Evolutionary conservation across 2,329 filamentous ascomycete genomes (phyloP).

Genomic region (Diaporthe capsici): DNA sequence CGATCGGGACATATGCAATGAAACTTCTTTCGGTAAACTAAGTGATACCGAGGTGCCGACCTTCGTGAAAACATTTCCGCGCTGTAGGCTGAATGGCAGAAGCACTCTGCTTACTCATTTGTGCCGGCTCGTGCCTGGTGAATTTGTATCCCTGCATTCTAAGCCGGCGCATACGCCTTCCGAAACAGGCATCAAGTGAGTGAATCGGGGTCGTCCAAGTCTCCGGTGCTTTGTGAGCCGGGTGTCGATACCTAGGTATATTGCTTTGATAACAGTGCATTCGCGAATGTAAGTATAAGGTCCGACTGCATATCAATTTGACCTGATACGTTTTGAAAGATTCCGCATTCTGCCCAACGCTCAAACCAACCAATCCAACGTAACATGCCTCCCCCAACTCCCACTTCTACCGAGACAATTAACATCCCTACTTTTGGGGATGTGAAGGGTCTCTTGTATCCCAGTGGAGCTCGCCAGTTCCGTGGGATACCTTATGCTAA

Average conservation of each 20-base stretch:
- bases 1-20: not conserved
- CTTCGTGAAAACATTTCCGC: not conserved
- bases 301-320: no score
- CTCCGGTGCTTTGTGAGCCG: not conserved
- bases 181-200: not conserved
- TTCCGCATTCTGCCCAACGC: not conserved
- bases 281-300: not conserved
- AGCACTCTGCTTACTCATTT: not conserved
- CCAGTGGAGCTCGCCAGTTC: conserved; percentile 18
- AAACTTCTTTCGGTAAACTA: not conserved
- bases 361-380: not conserved
- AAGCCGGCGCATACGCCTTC: conserved; percentile 6
- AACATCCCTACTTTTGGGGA: conserved; percentile 22
- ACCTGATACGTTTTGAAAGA: not conserved
- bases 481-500: conserved; percentile 15
- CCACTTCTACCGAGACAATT: conserved; percentile 9
- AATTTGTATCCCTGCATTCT: not conserved
- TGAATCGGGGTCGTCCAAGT: not conserved
- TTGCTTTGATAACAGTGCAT: no score
- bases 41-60: not conserved
- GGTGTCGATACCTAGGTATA: not conserved
- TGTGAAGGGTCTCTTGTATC: conserved; percentile 12
- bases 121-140: not conserved
- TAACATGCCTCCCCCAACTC: conserved; percentile 3
- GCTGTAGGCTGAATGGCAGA: not conserved